Evolutionary conservation across 2,329 filamentous ascomycete genomes (phyloP), one percentile per base, ranked within the genome.

Genomic region (Akanthomyces uredinophilus): DNA sequence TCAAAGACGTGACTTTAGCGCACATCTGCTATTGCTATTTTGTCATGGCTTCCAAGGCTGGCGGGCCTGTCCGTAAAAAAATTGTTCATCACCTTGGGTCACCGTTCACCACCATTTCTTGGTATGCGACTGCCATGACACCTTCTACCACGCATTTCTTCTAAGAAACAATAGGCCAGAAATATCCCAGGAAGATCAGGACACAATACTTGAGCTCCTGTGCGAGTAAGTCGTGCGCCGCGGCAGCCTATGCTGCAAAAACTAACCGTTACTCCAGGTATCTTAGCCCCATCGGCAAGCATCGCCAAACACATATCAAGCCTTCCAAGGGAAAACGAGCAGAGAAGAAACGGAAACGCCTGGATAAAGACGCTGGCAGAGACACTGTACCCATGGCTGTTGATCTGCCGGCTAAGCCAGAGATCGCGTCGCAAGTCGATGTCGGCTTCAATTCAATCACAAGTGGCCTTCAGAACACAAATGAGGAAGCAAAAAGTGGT

Each of bases 391-490:
- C 60, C 29, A 60, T 65, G 62, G 49, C 51, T 52, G 53, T 61
- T 29, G 64, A 63, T 76, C 50, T 65, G 64, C 52, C 72, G 3
- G 70, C 70, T 2, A 63, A 64, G 18, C 85, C 86, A 4, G 83
- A 83, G 53, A 74, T 91, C 10, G 73, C 75, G n/a, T 74, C 75
- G 4, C 81, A 81, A 64, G 71, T 92, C 44, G 83, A 90, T 54
- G 75, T 90, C 53, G 89, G 90, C 3, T 75, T 91, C 50, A 83
- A 86, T 66, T 80, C 76, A 62, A 85, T 91, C 62, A 87, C 84
- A 5, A 81, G 84, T 20, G 78, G 77, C 54, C 78, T 92, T 2
- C 81, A 87, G 16, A 35, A 22, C 11, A 27, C 50, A 10, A 44
- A 20, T 10, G 52, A 44, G 7, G 39, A 32, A 16, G 13, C 20